Evolutionary conservation across 2,329 filamentous ascomycete species (phyloP).

Genomic region (Alternaria hordeiaustralica): DNA sequence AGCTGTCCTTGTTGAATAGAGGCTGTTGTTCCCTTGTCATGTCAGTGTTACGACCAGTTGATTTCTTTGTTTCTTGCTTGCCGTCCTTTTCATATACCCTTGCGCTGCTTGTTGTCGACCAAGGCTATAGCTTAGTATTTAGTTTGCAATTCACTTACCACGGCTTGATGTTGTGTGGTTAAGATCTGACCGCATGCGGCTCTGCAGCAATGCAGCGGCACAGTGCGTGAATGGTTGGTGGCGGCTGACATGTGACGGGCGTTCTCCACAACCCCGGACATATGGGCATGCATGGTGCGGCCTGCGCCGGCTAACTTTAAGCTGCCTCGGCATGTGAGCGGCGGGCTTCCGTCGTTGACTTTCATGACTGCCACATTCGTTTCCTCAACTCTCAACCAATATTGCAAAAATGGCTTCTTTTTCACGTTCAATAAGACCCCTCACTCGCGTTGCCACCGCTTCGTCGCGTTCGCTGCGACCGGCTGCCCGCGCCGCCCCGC

Average conservation of each 20-base stretch:
- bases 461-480: constrained; percentile 38
- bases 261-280: constrained; percentile 11
- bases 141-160: not conserved
- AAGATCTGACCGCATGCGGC: not conserved
- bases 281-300: constrained; percentile 5
- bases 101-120: constrained; percentile 6
- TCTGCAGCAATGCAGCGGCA: not conserved
- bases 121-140: constrained; percentile 5
- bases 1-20: constrained; percentile 1
- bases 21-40: constrained; percentile 7
- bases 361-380: not conserved
- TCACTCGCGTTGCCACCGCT: constrained; percentile 37
- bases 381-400: not conserved
- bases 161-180: constrained; percentile 1
- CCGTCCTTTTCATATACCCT: constrained; percentile 19
- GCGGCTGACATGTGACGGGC: constrained; percentile 12
- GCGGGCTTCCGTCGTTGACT: not conserved
- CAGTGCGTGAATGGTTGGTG: not conserved
- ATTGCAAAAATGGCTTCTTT: constrained; percentile 38
- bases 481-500: constrained; percentile 37
- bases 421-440: constrained; percentile 38
- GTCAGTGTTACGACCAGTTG: constrained; percentile 14
- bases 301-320: constrained; percentile 13
- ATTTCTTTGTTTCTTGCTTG: constrained; percentile 5
- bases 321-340: constrained; percentile 13